Base-by-base conservation (phyloP, 305 asterid species). In the Fraxinus sp. region DNA sequence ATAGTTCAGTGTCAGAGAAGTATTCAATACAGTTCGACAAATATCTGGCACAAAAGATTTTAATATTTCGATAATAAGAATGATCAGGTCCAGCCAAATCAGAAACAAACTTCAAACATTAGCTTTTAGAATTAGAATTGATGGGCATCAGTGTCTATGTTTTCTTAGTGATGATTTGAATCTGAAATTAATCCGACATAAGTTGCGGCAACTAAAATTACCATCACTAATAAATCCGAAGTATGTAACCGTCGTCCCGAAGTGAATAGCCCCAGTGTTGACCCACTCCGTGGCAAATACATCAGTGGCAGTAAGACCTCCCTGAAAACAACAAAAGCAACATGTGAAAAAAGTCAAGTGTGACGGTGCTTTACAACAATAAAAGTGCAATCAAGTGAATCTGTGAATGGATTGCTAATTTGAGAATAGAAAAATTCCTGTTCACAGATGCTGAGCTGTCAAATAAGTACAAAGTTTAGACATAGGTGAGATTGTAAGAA, bases 261-360 rank as follows among this genome's bases (percentile, higher is more conserved):
- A 96, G 87, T 96, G 99, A 90, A 96, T 96, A 55, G 92, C 90
- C 77, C 99, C 99, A 84, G 93, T 89, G 83, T 96, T 92, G 81
- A 93, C 89, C 99, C 99, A 96, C 90, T 96, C 98, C 83, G 88
- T 98, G 76, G 98, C 99, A 90, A 96, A 94, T 87, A 96, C 99
- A 91, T 96, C 99, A 44, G 92, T 93, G 80, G 99, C 95, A 24
- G 98, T 93, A 84, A 93, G 98, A 80, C 98, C 98, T 77, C 99
- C 99, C 99, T 96, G 90, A 46, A 83, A 88, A 64, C 64, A 85
- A 83, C 74, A 30, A 30, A 70, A 70, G 75, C 24, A 70, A 70
- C 39, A 70, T 70, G 41, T 70, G 75, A 70, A 70, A 70, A 70
- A 70, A 70, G 75, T 70, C 75, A 14, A 28, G 37, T 14, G 9